Evolutionary conservation across 371 early-diverging fungal genomes (phyloP).

Genomic region (Mucor indicus): DNA sequence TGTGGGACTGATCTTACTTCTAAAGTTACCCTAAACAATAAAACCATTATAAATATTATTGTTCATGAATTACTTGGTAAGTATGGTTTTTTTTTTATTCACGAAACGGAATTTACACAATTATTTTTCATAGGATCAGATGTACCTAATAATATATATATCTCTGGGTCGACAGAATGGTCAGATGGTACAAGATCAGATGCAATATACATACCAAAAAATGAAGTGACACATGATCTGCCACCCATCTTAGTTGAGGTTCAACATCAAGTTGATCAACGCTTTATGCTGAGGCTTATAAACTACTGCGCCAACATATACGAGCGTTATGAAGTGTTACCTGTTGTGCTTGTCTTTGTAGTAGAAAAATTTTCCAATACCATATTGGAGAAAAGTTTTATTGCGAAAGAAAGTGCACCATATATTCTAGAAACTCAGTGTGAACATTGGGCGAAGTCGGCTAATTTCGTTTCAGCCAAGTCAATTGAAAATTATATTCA

Average conservation of each 20-base stretch:
- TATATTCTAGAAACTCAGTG: slow-evolving; percentile 12
- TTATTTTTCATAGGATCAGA: slow-evolving; percentile 15
- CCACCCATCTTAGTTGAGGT: slow-evolving; percentile 14
- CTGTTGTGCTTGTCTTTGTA: slow-evolving; percentile 14
- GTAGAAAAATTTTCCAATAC: slow-evolving; percentile 13
- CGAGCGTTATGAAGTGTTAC: slow-evolving; percentile 11
- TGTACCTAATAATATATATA: slow-evolving; percentile 6
- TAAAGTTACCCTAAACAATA: slow-evolving; percentile 5
- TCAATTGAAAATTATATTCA: slow-evolving; percentile 12
- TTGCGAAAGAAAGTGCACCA: slow-evolving; percentile 7
- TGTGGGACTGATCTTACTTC: no score
- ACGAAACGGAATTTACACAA: slow-evolving; percentile 8
- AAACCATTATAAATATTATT: slow-evolving; percentile 11
- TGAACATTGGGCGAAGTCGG: slow-evolving; percentile 8
- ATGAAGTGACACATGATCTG: slow-evolving; percentile 6
- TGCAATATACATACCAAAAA: slow-evolving; percentile 10
- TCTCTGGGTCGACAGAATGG: slow-evolving; percentile 11
- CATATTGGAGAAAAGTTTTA: slow-evolving; percentile 11
- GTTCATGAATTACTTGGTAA: slow-evolving; percentile 15
- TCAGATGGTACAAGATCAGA: slow-evolving; percentile 16
- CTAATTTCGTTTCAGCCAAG: slow-evolving; percentile 8
- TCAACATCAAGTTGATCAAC: slow-evolving; percentile 14
- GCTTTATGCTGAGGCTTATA: slow-evolving; percentile 15
- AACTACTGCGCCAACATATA: slow-evolving; percentile 7
- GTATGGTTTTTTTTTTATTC: slow-evolving; percentile 12